Evolutionary conservation across 2,329 filamentous ascomycete genomes (phyloP), one percentile per base, ranked within the genome.

Genomic region (Fusarium vanettenii): DNA sequence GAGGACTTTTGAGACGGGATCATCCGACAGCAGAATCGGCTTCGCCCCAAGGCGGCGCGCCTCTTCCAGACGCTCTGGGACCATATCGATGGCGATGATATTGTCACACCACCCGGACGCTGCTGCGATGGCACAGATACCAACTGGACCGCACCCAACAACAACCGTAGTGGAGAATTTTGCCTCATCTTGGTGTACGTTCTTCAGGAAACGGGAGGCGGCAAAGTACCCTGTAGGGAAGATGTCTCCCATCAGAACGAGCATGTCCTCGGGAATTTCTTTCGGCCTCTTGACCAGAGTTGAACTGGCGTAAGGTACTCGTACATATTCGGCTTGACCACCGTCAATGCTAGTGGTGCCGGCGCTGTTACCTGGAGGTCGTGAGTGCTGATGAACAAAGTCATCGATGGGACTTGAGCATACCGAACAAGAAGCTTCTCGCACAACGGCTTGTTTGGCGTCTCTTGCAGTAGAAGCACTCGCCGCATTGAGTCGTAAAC

Each of bases 1-100:
- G 14, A 52, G 27, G 14, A 70, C 56, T 16, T 66, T 69, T 16
- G 48, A 50, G 8, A 61, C 48, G 2, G 63, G 63, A 8, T 66
- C 52, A 5, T 62, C 63, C 9, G 59, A 56, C 11, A 69, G 41
- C 6, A 63, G 20, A 2, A 70, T 50, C 2, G 67, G 64, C 8
- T 29, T 67, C 7, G 64, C 67, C 0, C 67, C 64, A 11, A 70
- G n/a, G 3, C 37, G 48, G 4, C 35, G 27, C 10, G 60, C 64
- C 20, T 68, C 65, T 5, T 59, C 60, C 1, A 48, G 22, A 3
- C 43, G 22, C 14, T 48, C 43, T 0, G 22, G 43, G 2, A 48
- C 43, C 43, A 48, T 27, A 6, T 48, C 43, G 4, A 48, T 5
- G 22, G 43, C 43, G 22, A 48, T 48, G 43, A 48, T 48, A 13